Base-by-base conservation (phyloP, 805 yeast species). In the Cyberlindnera subsufficiens region DNA sequence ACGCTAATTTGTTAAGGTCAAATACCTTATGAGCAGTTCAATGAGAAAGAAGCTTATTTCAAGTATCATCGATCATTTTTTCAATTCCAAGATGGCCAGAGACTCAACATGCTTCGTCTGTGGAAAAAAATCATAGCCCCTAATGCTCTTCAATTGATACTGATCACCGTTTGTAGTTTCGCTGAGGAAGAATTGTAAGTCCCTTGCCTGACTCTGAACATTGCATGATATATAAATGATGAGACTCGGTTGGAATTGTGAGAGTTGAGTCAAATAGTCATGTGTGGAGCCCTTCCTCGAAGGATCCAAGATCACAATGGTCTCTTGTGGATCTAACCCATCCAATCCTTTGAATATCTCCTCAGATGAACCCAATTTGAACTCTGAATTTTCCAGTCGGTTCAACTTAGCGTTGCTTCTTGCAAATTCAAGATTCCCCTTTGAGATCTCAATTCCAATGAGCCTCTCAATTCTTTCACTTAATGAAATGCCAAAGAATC, bases 131-230 rank as follows among this genome's bases (percentile, higher is more conserved):
- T 91, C 99, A 60, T 90, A 93, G 1, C 99, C 99, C 56, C 86
- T 78, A 25, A 93, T 70, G 48, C 86, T 78, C 49, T 84, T 91
- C 17, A 93, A 72, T 39, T 66, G 66, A 65, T 88, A 93, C 20
- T 72, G 56, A 4, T 59, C 50, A 2, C 93, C 93, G 50, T 77
- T 61, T 19, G 63, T 67, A 5, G 90, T 81, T 25, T 78, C 70
- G 42, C 74, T 75, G 42, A 89, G 61, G 56, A 91, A 86, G 67
- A 78, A 89, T 49, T 85, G 86, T 37, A 91, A 60, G 60, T 91
- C 99, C 53, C 98, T 72, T 2, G 98, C 98, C 65, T 91, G 99
- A n/a, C 96, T 86, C 65, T 90, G 96, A 37, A 91, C 99, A 61
- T 91, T 91, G 67, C 99, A 91, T 42, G 96, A 86, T 42, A 91